Base-by-base conservation (phyloP, 192 early-diverging fungal genomes). In the Rhizophagus clarus region DNA sequence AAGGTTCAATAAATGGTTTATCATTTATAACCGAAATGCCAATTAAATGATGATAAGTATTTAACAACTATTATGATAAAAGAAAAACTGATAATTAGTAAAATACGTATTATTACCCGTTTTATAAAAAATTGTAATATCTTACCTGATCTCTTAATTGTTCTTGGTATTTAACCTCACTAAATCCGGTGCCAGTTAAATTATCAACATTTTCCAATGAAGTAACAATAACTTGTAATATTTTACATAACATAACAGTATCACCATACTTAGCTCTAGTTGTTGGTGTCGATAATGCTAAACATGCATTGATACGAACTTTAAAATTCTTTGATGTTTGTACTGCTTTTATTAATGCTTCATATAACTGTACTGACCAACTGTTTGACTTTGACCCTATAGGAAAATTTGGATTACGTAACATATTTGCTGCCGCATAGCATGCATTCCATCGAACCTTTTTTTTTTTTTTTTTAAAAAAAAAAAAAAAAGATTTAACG, bases 401-500 rank as follows among this genome's bases (percentile, higher is more conserved):
- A 22, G 91, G 93, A 74, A 92, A 88, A 32, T 83, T 66, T 15
- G 81, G 40, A 56, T 88, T 88, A 2, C 79, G 62, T 4, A 95
- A 83, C n/a, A 92, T 86, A 72, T 93, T 92, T 51, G 84, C 81
- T 31, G 92, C 84, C 2, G 91, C 90, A 79, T 94, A 86, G 83
- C 93, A 94, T 1, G 93, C 92, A 81, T 95, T 95, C 94, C 93
- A 95, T 9, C 94, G 88, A 20, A 88, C 85, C 92, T 94, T 68
- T n/a, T n/a, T n/a, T n/a, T n/a, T n/a, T n/a, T n/a, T n/a, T n/a
- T n/a, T n/a, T 70, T 6, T 32, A 71, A 31, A 79, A 11, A 62
- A 47, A 47, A 62, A 47, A 60, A 62, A 32, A 40, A 37, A 14
- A 75, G 32, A 62, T 61, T 37, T 37, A 22, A 22, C 15, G 40